phyloP scores from a whole-genome alignment of 306 rosid genomes.

The Dicorynia guianensis region DNA sequence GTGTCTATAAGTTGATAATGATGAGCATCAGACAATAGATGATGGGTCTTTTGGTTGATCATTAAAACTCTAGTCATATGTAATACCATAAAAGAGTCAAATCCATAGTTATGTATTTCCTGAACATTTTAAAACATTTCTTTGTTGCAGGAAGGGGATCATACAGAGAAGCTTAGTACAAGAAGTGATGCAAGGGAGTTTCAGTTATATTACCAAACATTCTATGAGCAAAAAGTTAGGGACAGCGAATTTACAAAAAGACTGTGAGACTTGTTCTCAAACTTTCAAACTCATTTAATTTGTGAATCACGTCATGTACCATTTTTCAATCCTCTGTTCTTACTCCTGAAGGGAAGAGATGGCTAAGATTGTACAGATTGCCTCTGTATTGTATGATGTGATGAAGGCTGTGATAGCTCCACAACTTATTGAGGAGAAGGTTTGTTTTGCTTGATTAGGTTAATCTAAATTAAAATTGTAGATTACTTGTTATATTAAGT shows the following conservation, averaged over 20 bases:
- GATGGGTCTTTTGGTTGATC: constrained; percentile 14
- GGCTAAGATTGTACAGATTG: constrained; percentile 67
- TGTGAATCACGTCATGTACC: background rate
- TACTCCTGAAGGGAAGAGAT: constrained; percentile 69
- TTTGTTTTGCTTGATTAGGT: constrained; percentile 30
- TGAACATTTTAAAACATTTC: constrained; percentile 2
- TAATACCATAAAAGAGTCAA: background rate
- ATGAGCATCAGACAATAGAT: background rate
- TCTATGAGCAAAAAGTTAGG: constrained; percentile 51
- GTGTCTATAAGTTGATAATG: constrained; percentile 17
- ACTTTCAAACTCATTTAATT: constrained; percentile 20
- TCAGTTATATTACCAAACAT: constrained; percentile 51
- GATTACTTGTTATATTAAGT: constrained; percentile 16
- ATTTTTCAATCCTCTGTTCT: constrained; percentile 2
- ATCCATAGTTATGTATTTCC: constrained; percentile 1
- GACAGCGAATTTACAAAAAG: constrained; percentile 61
- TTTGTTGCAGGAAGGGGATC: constrained; percentile 56
- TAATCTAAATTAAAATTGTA: constrained; percentile 8
- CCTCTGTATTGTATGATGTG: constrained; percentile 66
- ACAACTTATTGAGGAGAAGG: constrained; percentile 49
- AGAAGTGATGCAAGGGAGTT: constrained; percentile 54
- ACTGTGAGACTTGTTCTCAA: constrained; percentile 64
- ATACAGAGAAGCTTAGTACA: constrained; percentile 36
- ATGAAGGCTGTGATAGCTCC: constrained; percentile 52
- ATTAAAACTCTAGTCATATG: background rate